Conservation (phyloP, 805 yeast genomes). For the Suhomyces canberraensis region DNA sequence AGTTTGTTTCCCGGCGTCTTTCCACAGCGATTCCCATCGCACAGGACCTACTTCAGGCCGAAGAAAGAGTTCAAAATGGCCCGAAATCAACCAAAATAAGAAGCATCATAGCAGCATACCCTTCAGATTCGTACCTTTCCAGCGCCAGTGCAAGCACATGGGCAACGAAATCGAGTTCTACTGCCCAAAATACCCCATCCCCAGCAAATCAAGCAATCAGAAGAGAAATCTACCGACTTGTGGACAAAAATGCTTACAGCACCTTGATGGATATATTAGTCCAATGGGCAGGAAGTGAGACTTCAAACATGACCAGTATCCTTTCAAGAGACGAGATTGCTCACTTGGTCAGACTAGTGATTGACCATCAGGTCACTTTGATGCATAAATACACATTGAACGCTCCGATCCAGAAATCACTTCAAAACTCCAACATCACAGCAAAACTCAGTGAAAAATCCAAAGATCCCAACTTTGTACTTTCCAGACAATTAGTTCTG, state of each 20-base stretch:
- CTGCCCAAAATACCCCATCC: too few species aligned
- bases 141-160: too few species aligned
- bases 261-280: slow-evolving; percentile 15
- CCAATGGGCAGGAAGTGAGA: slow-evolving; percentile 9
- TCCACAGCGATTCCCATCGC: slow-evolving; percentile 10
- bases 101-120: background rate
- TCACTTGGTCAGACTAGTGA: slow-evolving; percentile 15
- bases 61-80: slow-evolving; percentile 1
- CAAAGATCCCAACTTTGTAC: slow-evolving; percentile 6
- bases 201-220: slow-evolving; percentile 7
- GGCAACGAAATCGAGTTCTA: too few species aligned
- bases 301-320: slow-evolving; percentile 1
- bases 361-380: slow-evolving; percentile 17
- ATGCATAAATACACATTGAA: slow-evolving; percentile 10
- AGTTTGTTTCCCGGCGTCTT: background rate
- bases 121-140: slow-evolving; percentile 2
- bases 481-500: slow-evolving; percentile 13
- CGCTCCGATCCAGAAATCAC: slow-evolving; percentile 5
- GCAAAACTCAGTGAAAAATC: slow-evolving; percentile 3
- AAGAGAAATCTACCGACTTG: slow-evolving; percentile 13
- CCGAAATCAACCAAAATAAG: slow-evolving; percentile 5
- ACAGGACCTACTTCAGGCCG: background rate
- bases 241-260: slow-evolving; percentile 12
- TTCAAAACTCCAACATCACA: slow-evolving; percentile 5
- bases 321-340: slow-evolving; percentile 19